Percentiles rank a stretch among this genome's conserved stretches.
phyloP scores from a whole-genome alignment of 192 early-diverging fungal species.

The Podila epicladia region DNA sequence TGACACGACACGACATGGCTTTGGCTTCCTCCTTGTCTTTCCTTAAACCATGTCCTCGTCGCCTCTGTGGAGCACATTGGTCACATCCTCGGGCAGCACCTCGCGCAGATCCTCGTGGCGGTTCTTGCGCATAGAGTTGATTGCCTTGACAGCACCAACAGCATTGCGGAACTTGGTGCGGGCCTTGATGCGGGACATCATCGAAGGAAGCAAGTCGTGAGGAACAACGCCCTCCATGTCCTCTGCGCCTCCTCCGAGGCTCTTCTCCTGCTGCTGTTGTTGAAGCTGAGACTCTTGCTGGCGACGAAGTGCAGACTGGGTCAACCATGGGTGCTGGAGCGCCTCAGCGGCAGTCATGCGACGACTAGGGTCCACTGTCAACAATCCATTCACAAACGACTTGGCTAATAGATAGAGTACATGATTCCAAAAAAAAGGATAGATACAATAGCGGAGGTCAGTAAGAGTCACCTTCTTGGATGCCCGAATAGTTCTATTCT shows the following conservation, averaged over 20 bases:
- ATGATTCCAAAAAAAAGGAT: not conserved
- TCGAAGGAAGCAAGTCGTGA: slow-evolving; percentile 65
- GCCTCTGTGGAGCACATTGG: slow-evolving; percentile 29
- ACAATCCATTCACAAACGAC: slow-evolving; percentile 75
- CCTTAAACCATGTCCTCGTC: slow-evolving; percentile 47
- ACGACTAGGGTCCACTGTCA: slow-evolving; percentile 71
- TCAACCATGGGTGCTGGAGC: slow-evolving; percentile 81
- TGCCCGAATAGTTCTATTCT: not conserved
- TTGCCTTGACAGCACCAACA: slow-evolving; percentile 57
- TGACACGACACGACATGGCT: too few relatives aligned
- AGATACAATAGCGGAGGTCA: not conserved
- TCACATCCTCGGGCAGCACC: slow-evolving; percentile 37
- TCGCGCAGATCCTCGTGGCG: slow-evolving; percentile 38
- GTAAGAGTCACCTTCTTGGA: not conserved
- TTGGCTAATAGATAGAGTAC: slow-evolving; percentile 54
- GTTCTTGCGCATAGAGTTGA: slow-evolving; percentile 44
- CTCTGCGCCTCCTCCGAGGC: slow-evolving; percentile 5
- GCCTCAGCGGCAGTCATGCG: slow-evolving; percentile 82
- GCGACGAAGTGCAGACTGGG: slow-evolving; percentile 5
- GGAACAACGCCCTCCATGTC: slow-evolving; percentile 36
- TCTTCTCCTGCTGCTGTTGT: slow-evolving; percentile 13
- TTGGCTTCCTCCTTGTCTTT: not conserved
- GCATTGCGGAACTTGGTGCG: slow-evolving; percentile 73
- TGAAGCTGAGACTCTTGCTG: slow-evolving; percentile 11
- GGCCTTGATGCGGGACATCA: slow-evolving; percentile 74